Conservation (phyloP, 805 yeast genomes). For the Lipomyces starkeyi region DNA sequence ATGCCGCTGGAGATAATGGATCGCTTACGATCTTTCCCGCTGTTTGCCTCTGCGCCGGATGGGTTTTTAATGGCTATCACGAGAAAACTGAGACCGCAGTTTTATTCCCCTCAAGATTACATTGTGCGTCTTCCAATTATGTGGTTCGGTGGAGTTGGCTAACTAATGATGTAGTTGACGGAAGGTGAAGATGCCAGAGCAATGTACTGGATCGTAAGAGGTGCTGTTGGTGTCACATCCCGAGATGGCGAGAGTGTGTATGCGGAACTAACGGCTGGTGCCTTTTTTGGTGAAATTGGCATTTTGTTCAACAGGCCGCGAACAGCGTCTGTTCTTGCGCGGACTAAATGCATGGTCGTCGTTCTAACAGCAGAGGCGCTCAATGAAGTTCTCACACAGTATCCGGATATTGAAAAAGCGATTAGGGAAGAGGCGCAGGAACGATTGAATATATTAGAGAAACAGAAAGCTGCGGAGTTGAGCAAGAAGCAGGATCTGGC, state of each 20-base stretch:
- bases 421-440: constrained; percentile 83
- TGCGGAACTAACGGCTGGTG: constrained; percentile 71
- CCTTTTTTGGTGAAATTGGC: constrained; percentile 81
- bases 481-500: constrained; percentile 1
- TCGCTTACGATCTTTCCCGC: constrained; percentile 62
- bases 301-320: constrained; percentile 75
- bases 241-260: constrained; percentile 77
- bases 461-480: constrained; percentile 49
- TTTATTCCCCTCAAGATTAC: constrained; percentile 69
- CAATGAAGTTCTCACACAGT: constrained; percentile 62
- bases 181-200: constrained; percentile 75
- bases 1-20: constrained; percentile 62
- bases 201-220: constrained; percentile 81
- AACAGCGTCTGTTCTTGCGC: constrained; percentile 77
- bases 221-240: constrained; percentile 76
- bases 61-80: constrained; percentile 67
- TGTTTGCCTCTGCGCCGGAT: constrained; percentile 70
- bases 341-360: constrained; percentile 69
- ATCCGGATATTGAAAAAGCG: constrained; percentile 68
- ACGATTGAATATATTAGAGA: constrained; percentile 71
- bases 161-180: constrained; percentile 47
- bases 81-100: constrained; percentile 61
- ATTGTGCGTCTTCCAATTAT: constrained; percentile 47
- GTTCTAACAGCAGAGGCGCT: constrained; percentile 70
- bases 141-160: neutral